A percentile compares a stretch with the other conserved stretches of the same genome.
phyloP scores from a whole-genome alignment of 352 stramenopile genomes.

The Phytophthora multivora region DNA sequence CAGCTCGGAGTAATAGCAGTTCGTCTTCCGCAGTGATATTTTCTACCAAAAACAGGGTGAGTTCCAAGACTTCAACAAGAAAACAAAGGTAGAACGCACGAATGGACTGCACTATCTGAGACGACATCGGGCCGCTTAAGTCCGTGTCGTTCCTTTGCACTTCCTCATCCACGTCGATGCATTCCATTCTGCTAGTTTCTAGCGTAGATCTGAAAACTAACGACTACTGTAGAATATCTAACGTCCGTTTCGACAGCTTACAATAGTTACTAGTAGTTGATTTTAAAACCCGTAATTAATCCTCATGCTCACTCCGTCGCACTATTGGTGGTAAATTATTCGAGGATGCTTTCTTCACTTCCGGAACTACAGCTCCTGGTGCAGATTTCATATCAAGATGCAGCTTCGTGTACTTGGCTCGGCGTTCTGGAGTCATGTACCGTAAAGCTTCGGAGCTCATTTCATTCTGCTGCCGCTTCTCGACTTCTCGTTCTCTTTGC shows the following conservation, averaged over 20 bases:
- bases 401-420: conserved; percentile 29
- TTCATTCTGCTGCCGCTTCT: conserved; percentile 23
- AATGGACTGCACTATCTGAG: conserved; percentile 36
- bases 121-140: conserved; percentile 29
- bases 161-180: conserved; percentile 22
- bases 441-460: conserved; percentile 22
- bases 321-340: conserved; percentile 39
- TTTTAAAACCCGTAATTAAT: too few species aligned
- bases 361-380: neutral
- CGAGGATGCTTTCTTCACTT: conserved; percentile 24
- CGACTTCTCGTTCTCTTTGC: conserved; percentile 18
- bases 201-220: neutral
- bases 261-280: neutral
- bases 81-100: conserved; percentile 19
- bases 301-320: conserved; percentile 31
- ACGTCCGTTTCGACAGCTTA: conserved; percentile 27
- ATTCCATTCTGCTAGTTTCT: conserved; percentile 21
- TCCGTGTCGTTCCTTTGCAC: conserved; percentile 19
- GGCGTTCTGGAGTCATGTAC: conserved; percentile 32
- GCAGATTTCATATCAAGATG: conserved; percentile 18
- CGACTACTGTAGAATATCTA: conserved; percentile 14
- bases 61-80: neutral
- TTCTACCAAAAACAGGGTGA: conserved; percentile 4
- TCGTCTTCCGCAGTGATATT: conserved; percentile 42
- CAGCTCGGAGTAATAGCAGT: conserved; percentile 51